Evolutionary conservation across 2,329 filamentous ascomycete species (phyloP).

Genomic region (Diplodia seriata): DNA sequence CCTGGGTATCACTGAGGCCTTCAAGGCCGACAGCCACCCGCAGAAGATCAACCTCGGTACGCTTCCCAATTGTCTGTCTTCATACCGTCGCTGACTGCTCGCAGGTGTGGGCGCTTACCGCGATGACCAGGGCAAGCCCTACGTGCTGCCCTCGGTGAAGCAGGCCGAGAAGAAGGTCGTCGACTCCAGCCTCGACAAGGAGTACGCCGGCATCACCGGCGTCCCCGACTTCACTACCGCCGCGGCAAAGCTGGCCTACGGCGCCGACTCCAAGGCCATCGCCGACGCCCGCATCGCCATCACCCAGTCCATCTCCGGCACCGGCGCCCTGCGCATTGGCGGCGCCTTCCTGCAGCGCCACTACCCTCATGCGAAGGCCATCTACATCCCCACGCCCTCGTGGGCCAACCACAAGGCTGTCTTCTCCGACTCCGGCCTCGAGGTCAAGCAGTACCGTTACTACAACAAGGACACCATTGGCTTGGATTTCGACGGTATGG

Average conservation of each 20-base stretch:
- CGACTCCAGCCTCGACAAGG: conserved; percentile 82
- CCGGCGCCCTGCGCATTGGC: conserved; percentile 92
- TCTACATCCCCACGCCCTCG: conserved; percentile 94
- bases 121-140: conserved; percentile 97
- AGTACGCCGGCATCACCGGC: conserved; percentile 97
- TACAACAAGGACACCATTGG: conserved; percentile 99
- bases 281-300: conserved; percentile 79
- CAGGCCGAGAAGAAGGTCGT: conserved; percentile 88
- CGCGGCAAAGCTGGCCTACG: conserved; percentile 90
- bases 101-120: conserved; percentile 95
- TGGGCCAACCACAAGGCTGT: conserved; percentile 99
- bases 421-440: conserved; percentile 89
- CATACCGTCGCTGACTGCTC: not conserved
- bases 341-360: conserved; percentile 91
- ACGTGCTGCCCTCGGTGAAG: conserved; percentile 92
- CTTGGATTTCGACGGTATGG: conserved; percentile 93
- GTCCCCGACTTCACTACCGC: conserved; percentile 92
- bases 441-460: conserved; percentile 96
- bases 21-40: conserved; percentile 92
- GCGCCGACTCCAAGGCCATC: conserved; percentile 77
- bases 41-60: conserved; percentile 98
- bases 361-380: conserved; percentile 89
- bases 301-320: conserved; percentile 98
- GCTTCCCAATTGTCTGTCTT: conserved; percentile 37
- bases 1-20: conserved; percentile 91